A percentile compares a stretch with the other conserved stretches of the same genome.
phyloP scores from a whole-genome alignment of 129 eudicot genomes.

The Kitagawia praeruptora region DNA sequence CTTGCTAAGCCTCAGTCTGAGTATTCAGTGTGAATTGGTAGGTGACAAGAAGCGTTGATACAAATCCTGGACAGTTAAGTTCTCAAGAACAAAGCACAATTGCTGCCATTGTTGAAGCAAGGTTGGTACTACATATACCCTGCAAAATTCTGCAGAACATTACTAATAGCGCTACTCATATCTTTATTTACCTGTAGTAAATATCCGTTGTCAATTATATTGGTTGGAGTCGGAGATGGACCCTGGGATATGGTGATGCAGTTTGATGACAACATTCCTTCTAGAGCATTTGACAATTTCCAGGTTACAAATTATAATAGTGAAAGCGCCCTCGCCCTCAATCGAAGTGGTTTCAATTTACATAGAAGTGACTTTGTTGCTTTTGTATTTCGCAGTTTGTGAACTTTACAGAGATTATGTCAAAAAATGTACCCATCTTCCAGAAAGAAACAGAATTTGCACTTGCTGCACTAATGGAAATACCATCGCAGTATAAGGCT shows the following conservation, averaged over 20 bases:
- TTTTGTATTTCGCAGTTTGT: constrained; percentile 44
- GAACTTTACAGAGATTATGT: constrained; percentile 63
- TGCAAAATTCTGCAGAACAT: neutral
- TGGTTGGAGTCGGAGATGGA: constrained; percentile 86
- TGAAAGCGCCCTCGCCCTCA: neutral
- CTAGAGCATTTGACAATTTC: constrained; percentile 70
- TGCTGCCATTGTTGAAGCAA: constrained; percentile 74
- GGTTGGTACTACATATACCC: constrained; percentile 27
- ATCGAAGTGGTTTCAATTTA: neutral
- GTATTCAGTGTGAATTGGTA: neutral
- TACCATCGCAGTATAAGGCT: constrained; percentile 71
- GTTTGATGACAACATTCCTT: constrained; percentile 77
- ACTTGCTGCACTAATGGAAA: constrained; percentile 65
- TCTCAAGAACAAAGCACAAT: constrained; percentile 64
- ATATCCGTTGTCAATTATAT: constrained; percentile 59
- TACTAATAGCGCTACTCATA: neutral
- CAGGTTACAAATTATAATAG: constrained; percentile 31
- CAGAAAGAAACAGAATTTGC: constrained; percentile 60
- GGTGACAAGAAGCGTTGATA: constrained; percentile 70
- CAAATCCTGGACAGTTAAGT: constrained; percentile 38
- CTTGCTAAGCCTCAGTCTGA: neutral
- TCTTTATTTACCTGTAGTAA: constrained; percentile 24
- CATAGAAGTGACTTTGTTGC: neutral
- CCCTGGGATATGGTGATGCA: constrained; percentile 80
- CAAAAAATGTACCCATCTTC: constrained; percentile 23